Evolutionary conservation across 805 yeast genomes (phyloP), one percentile per base, ranked within the genome.

Genomic region (Starmerella cellae): DNA sequence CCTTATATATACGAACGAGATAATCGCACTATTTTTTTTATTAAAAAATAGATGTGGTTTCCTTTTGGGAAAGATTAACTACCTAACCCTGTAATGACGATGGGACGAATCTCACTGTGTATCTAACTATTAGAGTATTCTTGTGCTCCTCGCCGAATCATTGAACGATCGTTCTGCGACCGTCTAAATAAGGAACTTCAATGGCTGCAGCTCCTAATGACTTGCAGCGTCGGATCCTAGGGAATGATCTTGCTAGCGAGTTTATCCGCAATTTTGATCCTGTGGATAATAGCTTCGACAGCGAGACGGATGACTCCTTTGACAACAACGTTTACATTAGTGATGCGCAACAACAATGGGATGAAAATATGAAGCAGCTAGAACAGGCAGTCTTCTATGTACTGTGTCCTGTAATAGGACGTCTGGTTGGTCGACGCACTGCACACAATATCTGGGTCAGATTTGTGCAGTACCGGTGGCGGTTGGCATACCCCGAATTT

Each of bases 301-400:
- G 46, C 32, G 47, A 42, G 29, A 37, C 47, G 3, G 53, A 48
- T 28, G 40, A 46, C 13, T 43, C 40, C n/a, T 38, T 42, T 37
- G 48, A 47, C 39, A 44, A 50, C 17, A 49, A 50, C 19, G 44
- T 44, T 17, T 44, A 35, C 20, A 41, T 41, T 18, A 47, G 52
- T 39, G 68, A 73, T 24, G 79, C 82, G 0, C 83, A 78, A 55
- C 70, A 70, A 49, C 83, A 79, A 48, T 79, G 85, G 85, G 84
- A 79, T 38, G 82, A 75, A 54, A 74, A 77, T 45, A 47, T 79
- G 43, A 61, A 62, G 39, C 83, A 79, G 57, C 59, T 80, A 37
- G 69, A 69, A 23, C 67, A 67, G 13, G 63, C 81, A 30, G 58
- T 78, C 14, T 69, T 69, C 43, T 62, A 70, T 45, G 71, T 80